Conservation (phyloP, 208 protist species). For the Crithidia mellificae region DNA sequence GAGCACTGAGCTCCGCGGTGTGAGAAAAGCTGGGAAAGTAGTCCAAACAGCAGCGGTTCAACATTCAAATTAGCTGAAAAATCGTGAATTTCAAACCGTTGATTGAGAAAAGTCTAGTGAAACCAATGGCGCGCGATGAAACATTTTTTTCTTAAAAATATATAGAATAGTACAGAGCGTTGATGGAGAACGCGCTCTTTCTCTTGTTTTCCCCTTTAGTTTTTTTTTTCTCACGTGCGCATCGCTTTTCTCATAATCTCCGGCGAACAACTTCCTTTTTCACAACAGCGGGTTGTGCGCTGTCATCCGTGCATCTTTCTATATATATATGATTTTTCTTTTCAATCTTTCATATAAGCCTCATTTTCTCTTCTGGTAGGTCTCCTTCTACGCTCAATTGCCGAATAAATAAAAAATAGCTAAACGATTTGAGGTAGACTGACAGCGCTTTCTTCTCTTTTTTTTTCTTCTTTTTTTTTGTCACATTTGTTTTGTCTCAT, state of each 20-base stretch:
- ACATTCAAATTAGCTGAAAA: too few relatives aligned
- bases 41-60: neutral
- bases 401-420: slow-evolving; percentile 12
- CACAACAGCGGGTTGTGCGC: too few relatives aligned
- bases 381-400: too few relatives aligned
- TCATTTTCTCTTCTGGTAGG: slow-evolving; percentile 3
- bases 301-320: too few relatives aligned
- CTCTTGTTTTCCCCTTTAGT: too few relatives aligned
- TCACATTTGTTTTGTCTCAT: neutral
- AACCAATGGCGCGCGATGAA: neutral
- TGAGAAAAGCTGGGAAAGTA: neutral
- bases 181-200: too few relatives aligned
- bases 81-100: neutral
- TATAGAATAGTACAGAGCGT: too few relatives aligned
- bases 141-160: neutral
- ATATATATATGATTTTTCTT: too few relatives aligned
- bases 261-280: neutral
- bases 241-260: too few relatives aligned
- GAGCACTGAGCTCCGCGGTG: neutral
- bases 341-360: neutral
- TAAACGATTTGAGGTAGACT: slow-evolving; percentile 1
- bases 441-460: slow-evolving; percentile 11
- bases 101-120: neutral
- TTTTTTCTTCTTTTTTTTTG: slow-evolving; percentile 1
- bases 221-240: too few relatives aligned